A percentile compares a stretch with the other conserved stretches of the same genome.
These are phyloP conservation scores for Laburnicola sp. DNA, from an alignment of 2,329 filamentous ascomycete species.

Conservation along the genomic window DNA sequence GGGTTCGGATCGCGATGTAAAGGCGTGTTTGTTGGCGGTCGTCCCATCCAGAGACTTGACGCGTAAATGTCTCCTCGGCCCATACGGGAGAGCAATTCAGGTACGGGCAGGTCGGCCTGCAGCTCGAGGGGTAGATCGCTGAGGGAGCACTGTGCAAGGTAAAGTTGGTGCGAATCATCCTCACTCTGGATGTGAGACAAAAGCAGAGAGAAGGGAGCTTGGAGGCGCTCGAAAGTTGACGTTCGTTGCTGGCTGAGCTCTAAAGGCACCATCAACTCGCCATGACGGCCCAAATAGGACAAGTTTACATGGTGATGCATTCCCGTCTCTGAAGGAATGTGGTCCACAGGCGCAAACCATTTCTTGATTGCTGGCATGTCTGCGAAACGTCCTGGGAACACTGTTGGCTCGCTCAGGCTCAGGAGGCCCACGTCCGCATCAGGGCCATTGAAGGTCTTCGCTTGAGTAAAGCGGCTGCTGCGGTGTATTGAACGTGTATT, in stretches of 20 bases:
- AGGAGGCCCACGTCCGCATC: conserved; percentile 19
- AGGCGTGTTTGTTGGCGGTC: conserved; percentile 84
- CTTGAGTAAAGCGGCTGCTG: conserved; percentile 11
- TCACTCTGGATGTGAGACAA: conserved; percentile 54
- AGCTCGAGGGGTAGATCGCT: conserved; percentile 66
- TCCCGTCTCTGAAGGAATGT: background rate
- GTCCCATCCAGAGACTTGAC: conserved; percentile 85
- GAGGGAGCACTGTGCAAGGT: conserved; percentile 82
- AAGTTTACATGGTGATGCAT: conserved; percentile 23
- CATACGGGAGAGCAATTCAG: conserved; percentile 62
- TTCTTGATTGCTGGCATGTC: conserved; percentile 33
- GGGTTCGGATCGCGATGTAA: conserved; percentile 92
- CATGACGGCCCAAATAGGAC: conserved; percentile 45
- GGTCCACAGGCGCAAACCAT: conserved; percentile 31
- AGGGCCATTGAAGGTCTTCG: conserved; percentile 11
- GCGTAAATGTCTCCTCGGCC: conserved; percentile 85
- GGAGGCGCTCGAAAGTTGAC: conserved; percentile 59
- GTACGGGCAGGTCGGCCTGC: conserved; percentile 68
- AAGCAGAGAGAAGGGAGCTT: conserved; percentile 67
- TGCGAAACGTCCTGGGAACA: conserved; percentile 28
- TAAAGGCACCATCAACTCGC: conserved; percentile 58
- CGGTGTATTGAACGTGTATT: conserved; percentile 16
- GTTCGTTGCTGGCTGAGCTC: conserved; percentile 52
- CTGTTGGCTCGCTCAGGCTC: conserved; percentile 21
- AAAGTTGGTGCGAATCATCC: conserved; percentile 57